Conservation (phyloP, 352 stramenopile genomes). For the Phytophthora parvispora region DNA sequence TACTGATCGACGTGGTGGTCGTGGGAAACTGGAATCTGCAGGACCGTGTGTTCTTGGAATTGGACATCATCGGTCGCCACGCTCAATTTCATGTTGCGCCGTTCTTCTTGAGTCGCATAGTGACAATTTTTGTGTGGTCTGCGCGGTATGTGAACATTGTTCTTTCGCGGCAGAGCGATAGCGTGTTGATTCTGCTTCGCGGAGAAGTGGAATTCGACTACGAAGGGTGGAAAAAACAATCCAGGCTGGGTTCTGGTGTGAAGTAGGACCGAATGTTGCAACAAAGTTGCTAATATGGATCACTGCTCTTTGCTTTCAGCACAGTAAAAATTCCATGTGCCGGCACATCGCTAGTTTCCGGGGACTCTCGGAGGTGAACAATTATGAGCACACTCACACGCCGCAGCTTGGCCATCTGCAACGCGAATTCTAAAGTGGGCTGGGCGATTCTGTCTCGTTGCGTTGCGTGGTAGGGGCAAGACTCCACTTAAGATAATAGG, state of each 20-base stretch:
- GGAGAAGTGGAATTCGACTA: conserved; percentile 1
- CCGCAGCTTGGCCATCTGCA: too few species aligned
- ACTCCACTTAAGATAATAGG: too few species aligned
- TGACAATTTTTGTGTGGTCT: background rate
- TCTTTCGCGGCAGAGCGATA: background rate
- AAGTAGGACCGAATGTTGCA: too few species aligned
- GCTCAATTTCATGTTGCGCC: background rate
- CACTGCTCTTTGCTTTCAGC: too few species aligned
- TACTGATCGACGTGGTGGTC: background rate
- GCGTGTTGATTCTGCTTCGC: background rate
- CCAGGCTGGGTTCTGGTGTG: background rate
- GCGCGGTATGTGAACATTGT: background rate
- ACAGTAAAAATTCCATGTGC: too few species aligned
- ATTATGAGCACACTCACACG: too few species aligned
- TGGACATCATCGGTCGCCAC: background rate
- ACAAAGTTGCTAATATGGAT: too few species aligned
- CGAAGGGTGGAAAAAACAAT: background rate
- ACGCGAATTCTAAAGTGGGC: too few species aligned
- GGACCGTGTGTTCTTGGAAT: background rate
- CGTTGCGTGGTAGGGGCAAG: too few species aligned
- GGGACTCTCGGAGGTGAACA: too few species aligned
- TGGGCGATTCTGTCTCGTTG: too few species aligned
- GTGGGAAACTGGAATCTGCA: background rate
- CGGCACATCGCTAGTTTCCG: too few species aligned
- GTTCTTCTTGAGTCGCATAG: background rate